phyloP scores from a whole-genome alignment of 2,329 filamentous ascomycete genomes.

The Fonsecaea pedrosoi region DNA sequence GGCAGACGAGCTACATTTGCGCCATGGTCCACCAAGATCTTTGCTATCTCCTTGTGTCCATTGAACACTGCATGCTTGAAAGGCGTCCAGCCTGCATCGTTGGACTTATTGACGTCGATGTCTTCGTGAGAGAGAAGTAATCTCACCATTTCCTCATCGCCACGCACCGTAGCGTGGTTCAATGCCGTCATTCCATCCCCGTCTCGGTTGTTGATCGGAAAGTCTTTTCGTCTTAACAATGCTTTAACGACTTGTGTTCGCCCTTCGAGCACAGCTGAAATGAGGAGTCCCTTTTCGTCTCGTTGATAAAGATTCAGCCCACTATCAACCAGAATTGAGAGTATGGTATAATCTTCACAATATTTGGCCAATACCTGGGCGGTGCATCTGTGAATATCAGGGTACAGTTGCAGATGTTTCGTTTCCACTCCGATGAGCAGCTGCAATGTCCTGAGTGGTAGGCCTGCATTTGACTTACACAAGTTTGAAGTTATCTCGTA shows the following conservation, averaged over 20 bases:
- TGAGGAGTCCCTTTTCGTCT: neutral
- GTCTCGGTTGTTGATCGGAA: neutral
- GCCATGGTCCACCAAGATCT: neutral
- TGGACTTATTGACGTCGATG: neutral
- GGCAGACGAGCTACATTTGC: too few relatives aligned
- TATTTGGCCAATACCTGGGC: neutral
- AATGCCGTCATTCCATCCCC: neutral
- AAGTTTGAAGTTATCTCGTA: neutral
- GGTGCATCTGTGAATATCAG: neutral
- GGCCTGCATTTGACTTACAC: neutral
- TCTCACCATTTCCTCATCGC: neutral
- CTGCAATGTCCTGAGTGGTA: neutral
- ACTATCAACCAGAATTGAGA: neutral
- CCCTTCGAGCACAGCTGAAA: neutral
- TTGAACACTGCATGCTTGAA: neutral
- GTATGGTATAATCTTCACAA: neutral
- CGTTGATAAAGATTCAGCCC: neutral
- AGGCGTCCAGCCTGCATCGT: neutral
- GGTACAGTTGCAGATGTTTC: too few relatives aligned
- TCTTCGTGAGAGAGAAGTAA: neutral
- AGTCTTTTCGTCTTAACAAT: neutral
- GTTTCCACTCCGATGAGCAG: too few relatives aligned
- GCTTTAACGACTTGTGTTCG: neutral
- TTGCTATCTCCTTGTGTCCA: conserved; percentile 20
- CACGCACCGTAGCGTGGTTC: neutral